phyloP scores from a whole-genome alignment of 257 asterid species.

The Fraxinus quadrangulata region DNA sequence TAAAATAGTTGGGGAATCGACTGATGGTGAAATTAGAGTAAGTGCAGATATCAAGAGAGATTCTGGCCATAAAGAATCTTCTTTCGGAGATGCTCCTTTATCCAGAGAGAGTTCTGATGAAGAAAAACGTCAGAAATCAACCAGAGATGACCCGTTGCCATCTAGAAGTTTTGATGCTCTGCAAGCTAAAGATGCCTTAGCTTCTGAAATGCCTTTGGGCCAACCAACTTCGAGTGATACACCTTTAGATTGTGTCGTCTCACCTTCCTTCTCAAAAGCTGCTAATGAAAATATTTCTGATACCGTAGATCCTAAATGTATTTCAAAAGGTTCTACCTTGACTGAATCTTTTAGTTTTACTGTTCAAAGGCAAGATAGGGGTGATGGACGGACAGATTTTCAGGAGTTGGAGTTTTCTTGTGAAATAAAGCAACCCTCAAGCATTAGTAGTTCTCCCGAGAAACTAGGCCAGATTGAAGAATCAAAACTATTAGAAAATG shows the following conservation, averaged over 20 bases:
- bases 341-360: slow-evolving; percentile 37
- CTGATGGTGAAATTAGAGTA: slow-evolving; percentile 32
- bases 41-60: slow-evolving; percentile 28
- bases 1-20: slow-evolving; percentile 29
- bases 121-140: slow-evolving; percentile 32
- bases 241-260: slow-evolving; percentile 14
- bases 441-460: slow-evolving; percentile 37
- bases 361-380: slow-evolving; percentile 31
- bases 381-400: slow-evolving; percentile 25
- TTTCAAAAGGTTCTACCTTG: slow-evolving; percentile 27
- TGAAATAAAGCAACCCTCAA: slow-evolving; percentile 28
- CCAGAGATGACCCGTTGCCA: slow-evolving; percentile 31
- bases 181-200: slow-evolving; percentile 19
- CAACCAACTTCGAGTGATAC: slow-evolving; percentile 22
- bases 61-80: slow-evolving; percentile 31
- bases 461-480: slow-evolving; percentile 36
- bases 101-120: slow-evolving; percentile 33
- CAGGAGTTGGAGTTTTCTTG: slow-evolving; percentile 30
- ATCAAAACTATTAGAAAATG: slow-evolving; percentile 30
- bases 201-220: slow-evolving; percentile 15
- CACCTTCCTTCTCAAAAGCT: slow-evolving; percentile 32
- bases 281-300: neutral
- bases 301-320: slow-evolving; percentile 26
- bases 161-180: slow-evolving; percentile 39
- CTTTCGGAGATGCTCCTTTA: slow-evolving; percentile 20